Percentiles rank a stretch among this genome's conserved stretches.
Conservation (phyloP, 1,284 basidiomycete species). For the Cystobasidium pallidum region DNA sequence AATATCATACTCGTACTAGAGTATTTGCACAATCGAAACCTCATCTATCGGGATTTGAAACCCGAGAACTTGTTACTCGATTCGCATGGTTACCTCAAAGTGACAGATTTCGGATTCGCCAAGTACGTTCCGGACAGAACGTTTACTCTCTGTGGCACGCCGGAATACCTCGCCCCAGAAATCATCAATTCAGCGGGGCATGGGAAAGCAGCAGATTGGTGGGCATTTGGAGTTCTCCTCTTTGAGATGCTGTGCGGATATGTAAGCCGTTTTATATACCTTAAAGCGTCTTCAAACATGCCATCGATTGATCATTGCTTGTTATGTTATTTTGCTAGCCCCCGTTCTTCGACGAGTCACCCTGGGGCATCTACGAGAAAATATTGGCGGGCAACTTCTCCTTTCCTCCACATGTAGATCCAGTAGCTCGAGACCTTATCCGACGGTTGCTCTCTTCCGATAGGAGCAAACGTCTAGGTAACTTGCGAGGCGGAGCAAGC, state of each 20-base stretch:
- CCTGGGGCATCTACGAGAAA: conserved; percentile 53
- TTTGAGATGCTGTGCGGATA: conserved; percentile 58
- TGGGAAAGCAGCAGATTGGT: conserved; percentile 62
- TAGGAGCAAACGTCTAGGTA: conserved; percentile 52
- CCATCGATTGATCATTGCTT: neutral
- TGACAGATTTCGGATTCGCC: conserved; percentile 63
- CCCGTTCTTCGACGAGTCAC: conserved; percentile 53
- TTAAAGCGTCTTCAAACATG: no score
- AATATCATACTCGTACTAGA: conserved; percentile 61
- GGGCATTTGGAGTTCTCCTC: conserved; percentile 61
- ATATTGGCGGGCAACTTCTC: conserved; percentile 51
- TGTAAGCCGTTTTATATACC: conserved; percentile 10
- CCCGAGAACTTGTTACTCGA: conserved; percentile 62
- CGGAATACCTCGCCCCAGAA: conserved; percentile 60
- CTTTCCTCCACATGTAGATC: conserved; percentile 51
- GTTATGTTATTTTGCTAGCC: conserved; percentile 30
- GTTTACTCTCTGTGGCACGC: conserved; percentile 59
- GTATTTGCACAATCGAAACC: conserved; percentile 59
- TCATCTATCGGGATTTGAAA: conserved; percentile 62
- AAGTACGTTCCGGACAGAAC: conserved; percentile 60
- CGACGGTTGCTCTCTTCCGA: conserved; percentile 51
- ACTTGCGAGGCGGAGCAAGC: conserved; percentile 50
- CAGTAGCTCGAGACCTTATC: conserved; percentile 52
- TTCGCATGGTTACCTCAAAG: conserved; percentile 53
- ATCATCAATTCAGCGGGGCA: conserved; percentile 60